Conservation (phyloP, 805 yeast species). For the Yamadazyma philogaea region DNA sequence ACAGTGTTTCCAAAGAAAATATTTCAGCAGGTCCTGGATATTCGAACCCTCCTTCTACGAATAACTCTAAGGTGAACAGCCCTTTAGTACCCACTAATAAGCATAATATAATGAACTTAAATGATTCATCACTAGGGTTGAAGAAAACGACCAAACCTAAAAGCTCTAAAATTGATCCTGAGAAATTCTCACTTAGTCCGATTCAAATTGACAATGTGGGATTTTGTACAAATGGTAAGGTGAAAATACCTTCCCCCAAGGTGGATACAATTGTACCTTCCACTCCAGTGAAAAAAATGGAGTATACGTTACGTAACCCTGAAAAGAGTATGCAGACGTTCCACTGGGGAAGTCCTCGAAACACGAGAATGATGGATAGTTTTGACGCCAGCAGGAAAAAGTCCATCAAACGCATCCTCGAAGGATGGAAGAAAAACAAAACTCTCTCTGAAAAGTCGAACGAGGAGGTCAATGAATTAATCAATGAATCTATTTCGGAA, state of each 20-base stretch:
- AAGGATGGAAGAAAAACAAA: slow-evolving; percentile 41
- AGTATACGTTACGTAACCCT: slow-evolving; percentile 22
- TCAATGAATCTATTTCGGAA: slow-evolving; percentile 18
- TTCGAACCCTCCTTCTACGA: not conserved
- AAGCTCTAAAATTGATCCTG: not conserved
- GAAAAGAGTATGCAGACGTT: not conserved
- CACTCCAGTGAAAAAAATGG: slow-evolving; percentile 67
- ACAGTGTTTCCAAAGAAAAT: not conserved
- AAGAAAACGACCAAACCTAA: slow-evolving; percentile 20
- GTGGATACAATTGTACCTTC: slow-evolving; percentile 52
- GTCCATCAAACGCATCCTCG: slow-evolving; percentile 37
- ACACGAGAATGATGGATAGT: slow-evolving; percentile 4
- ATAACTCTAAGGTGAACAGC: not conserved
- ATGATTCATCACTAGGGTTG: slow-evolving; percentile 38
- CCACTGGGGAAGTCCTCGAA: slow-evolving; percentile 10
- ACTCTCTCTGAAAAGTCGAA: slow-evolving; percentile 13
- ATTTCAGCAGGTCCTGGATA: slow-evolving; percentile 11
- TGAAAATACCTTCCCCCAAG: slow-evolving; percentile 50
- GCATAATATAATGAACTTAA: slow-evolving; percentile 34
- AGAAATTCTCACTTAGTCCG: slow-evolving; percentile 11
- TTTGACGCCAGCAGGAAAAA: slow-evolving; percentile 26
- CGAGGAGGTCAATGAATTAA: slow-evolving; percentile 17
- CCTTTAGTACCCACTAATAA: slow-evolving; percentile 8
- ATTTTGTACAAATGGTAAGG: slow-evolving; percentile 47
- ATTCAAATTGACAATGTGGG: slow-evolving; percentile 28